Base-by-base conservation (phyloP, 2,329 filamentous ascomycete species). In the Arthrobotrys megalospora region DNA sequence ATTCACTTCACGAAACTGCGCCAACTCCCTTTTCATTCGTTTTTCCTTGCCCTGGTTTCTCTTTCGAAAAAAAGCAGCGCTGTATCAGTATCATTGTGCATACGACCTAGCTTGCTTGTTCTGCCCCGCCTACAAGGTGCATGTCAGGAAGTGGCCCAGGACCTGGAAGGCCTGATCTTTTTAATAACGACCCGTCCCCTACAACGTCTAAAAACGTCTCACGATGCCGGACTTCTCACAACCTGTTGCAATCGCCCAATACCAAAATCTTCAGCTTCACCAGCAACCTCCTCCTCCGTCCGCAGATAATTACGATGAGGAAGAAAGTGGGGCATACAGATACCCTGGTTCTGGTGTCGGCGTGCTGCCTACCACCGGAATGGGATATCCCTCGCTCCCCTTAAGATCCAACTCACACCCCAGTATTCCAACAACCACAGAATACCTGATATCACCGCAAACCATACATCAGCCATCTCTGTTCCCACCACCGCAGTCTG, bases 401-500 rank as follows among this genome's bases (percentile, higher is more conserved):
- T 77, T 77, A 77, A 77, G 73, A 71, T 77, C 73, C 60, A 77
- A 77, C 73, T 77, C 73, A 52, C 73, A 77, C 67, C 66, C 73
- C 48, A 68, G 73, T 14, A 60, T 77, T 21, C 66, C 58, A 70
- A 77, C 63, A 68, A 71, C 66, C 58, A 71, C 73, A 55, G 73
- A 77, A 66, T 77, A 77, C 67, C 50, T 77, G 48, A 77, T 77
- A 71, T 77, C 73, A 55, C 66, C 73, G 38, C 73, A 77, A 63
- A 67, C 38, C 66, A 63, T 77, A 38, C 73, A 70, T 34, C 73
- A 70, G 47, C 58, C 73, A 41, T 66, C 73, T 60, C 55, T 77
- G 12, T 77, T 77, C 60, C 66, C 73, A 60, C 34, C 55, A 28
- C 55, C 55, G 36, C 73, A 77, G 41, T 77, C 73, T 34, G 66